phyloP scores from a whole-genome alignment of 345 rosid genomes.

The sweet orange (Citrus sinensis) region DVS_A1.0 CM039166.1:19501501-19502000 shows the following conservation, averaged over 20 bases:
- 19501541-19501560: too few species aligned
- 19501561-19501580: too few species aligned
- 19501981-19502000: conserved; percentile 32
- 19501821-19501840: conserved; percentile 50
- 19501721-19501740: conserved; percentile 77
- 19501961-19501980: conserved; percentile 25
- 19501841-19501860: conserved; percentile 25
- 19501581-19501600: background rate
- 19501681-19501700: conserved; percentile 83
- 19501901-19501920: conserved; percentile 3
- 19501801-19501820: conserved; percentile 98
- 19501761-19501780: conserved; percentile 93
- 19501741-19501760: conserved; percentile 80
- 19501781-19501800: conserved; percentile 99
- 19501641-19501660: conserved; percentile 92
- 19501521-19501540: too few species aligned
- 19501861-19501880: conserved; percentile 1
- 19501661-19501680: conserved; percentile 89
- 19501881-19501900: background rate
- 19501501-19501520: too few species aligned
- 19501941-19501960: conserved; percentile 23
- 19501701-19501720: conserved; percentile 88
- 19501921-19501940: conserved; percentile 29
- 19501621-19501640: conserved; percentile 42
- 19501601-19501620: background rate